These are phyloP conservation scores for Candida arabinofermentans DNA, from an alignment of 805 yeast genomes.

Conservation along the genomic window DNA sequence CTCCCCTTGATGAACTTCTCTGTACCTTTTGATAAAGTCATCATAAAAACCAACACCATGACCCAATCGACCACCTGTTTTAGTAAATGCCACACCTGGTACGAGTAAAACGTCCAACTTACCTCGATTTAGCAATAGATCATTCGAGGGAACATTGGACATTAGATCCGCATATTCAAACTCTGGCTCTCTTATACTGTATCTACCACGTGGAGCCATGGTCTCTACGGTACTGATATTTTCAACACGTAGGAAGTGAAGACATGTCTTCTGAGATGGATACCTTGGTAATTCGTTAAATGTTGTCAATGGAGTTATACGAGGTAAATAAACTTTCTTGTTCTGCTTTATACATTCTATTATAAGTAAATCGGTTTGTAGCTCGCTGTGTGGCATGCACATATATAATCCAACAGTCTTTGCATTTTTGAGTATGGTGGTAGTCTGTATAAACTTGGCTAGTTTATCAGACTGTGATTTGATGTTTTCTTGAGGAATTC, in stretches of 20 bases:
- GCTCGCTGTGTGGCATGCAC: slow-evolving; percentile 72
- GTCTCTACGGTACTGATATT: slow-evolving; percentile 37
- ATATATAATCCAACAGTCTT: slow-evolving; percentile 60
- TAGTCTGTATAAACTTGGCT: neutral
- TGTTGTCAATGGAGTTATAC: slow-evolving; percentile 29
- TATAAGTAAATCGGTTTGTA: slow-evolving; percentile 56
- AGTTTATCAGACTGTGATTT: neutral
- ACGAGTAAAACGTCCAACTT: slow-evolving; percentile 66
- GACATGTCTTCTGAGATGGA: slow-evolving; percentile 35
- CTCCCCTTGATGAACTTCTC: slow-evolving; percentile 25
- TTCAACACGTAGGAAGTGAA: slow-evolving; percentile 54
- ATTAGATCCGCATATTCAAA: slow-evolving; percentile 3
- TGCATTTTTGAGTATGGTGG: slow-evolving; percentile 39
- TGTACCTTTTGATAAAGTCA: slow-evolving; percentile 56
- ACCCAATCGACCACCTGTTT: slow-evolving; percentile 55
- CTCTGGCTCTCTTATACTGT: slow-evolving; percentile 63
- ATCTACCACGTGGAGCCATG: slow-evolving; percentile 66
- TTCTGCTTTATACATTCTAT: slow-evolving; percentile 41
- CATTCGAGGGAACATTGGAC: slow-evolving; percentile 12
- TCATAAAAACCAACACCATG: slow-evolving; percentile 96
- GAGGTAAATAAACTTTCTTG: slow-evolving; percentile 57
- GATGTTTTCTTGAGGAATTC: neutral
- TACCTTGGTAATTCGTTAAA: slow-evolving; percentile 25
- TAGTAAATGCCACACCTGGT: slow-evolving; percentile 83
- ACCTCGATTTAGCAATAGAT: slow-evolving; percentile 12